These are phyloP conservation scores for Agaricales sp. DNA, from an alignment of 1,284 basidiomycete genomes.

Conservation along the genomic window DNA sequence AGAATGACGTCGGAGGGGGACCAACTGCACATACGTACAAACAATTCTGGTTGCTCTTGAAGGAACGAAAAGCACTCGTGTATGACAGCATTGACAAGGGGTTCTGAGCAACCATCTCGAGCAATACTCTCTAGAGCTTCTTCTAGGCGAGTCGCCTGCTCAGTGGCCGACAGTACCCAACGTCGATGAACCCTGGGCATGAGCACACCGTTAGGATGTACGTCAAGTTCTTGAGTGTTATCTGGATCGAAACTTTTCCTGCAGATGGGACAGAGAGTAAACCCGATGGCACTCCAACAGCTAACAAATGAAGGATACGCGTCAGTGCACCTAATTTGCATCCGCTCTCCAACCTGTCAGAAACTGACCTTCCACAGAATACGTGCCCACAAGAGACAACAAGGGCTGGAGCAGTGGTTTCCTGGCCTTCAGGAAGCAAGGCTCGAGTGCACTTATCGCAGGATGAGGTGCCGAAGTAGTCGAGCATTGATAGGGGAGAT, in stretches of 20 bases:
- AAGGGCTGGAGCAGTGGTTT: background rate
- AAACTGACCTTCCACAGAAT: background rate
- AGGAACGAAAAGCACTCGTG: slow-evolving; percentile 1
- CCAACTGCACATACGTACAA: background rate
- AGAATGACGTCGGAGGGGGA: background rate
- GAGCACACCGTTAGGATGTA: background rate
- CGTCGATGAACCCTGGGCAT: background rate
- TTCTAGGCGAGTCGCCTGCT: background rate
- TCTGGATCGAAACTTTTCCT: background rate
- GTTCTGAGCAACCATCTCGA: background rate
- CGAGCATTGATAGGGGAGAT: background rate
- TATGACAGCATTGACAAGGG: background rate
- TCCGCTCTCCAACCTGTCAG: too few species aligned
- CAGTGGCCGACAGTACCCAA: background rate
- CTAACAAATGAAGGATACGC: too few species aligned
- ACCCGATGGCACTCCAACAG: background rate
- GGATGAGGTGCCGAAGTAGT: slow-evolving; percentile 1
- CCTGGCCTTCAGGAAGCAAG: background rate
- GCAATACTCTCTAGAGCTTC: background rate
- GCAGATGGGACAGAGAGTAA: background rate
- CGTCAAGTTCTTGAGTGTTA: background rate
- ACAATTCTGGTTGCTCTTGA: background rate
- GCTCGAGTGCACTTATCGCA: background rate
- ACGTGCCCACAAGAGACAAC: background rate
- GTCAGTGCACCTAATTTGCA: too few species aligned